These are phyloP conservation scores for Neocucurbitaria cava DNA, from an alignment of 2,329 filamentous ascomycete genomes.

Conservation along the genomic window DNA sequence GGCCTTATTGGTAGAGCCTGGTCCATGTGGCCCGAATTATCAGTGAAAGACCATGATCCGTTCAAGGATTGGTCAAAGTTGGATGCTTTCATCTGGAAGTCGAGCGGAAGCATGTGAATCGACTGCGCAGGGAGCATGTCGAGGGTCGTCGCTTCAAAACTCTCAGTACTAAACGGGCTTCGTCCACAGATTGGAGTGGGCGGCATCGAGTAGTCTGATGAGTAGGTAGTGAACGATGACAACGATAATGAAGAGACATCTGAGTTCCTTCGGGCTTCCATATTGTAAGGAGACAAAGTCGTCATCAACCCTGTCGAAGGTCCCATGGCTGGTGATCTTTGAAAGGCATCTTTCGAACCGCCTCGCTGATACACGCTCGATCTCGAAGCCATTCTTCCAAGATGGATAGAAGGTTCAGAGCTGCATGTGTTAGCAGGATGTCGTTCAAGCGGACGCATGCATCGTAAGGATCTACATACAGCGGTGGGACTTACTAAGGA, in stretches of 20 bases:
- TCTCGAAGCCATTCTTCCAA: slow-evolving; percentile 17
- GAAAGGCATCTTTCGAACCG: slow-evolving; percentile 28
- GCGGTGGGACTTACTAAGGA: neutral
- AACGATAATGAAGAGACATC: slow-evolving; percentile 39
- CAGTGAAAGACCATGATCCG: slow-evolving; percentile 14
- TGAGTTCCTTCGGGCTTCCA: slow-evolving; percentile 40
- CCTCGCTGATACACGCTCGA: slow-evolving; percentile 11
- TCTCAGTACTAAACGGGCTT: slow-evolving; percentile 31
- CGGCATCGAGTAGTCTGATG: slow-evolving; percentile 34
- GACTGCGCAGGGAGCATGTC: slow-evolving; percentile 19
- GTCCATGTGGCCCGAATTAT: slow-evolving; percentile 2
- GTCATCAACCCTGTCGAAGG: slow-evolving; percentile 33
- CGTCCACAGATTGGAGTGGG: slow-evolving; percentile 35
- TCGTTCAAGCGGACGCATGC: neutral
- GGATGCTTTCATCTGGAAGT: slow-evolving; percentile 11
- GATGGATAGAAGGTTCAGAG: neutral
- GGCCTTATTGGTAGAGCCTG: slow-evolving; percentile 6
- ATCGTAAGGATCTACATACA: slow-evolving; percentile 2
- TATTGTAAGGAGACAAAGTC: slow-evolving; percentile 32
- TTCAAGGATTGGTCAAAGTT: slow-evolving; percentile 4
- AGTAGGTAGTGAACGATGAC: slow-evolving; percentile 16
- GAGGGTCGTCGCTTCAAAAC: slow-evolving; percentile 21
- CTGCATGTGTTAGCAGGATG: slow-evolving; percentile 2
- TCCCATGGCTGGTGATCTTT: slow-evolving; percentile 23
- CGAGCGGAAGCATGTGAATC: slow-evolving; percentile 22